phyloP scores from a whole-genome alignment of 179 eudicot species.

The Drosera spatulata region DNA sequence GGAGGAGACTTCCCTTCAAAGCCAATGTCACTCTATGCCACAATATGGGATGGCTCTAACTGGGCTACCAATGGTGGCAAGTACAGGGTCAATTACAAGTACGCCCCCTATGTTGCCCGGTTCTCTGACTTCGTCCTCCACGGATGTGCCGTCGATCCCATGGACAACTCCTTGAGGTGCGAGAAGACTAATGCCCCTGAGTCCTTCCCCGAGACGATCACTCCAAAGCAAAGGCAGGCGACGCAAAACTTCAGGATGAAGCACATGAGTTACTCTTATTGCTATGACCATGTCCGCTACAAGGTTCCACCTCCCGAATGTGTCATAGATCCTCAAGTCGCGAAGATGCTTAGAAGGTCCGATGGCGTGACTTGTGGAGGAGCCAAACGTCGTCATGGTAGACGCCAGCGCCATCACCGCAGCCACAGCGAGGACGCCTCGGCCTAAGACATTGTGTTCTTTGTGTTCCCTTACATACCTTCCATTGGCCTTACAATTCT shows the following conservation, averaged over 20 bases:
- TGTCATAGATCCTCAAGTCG: slow-evolving; percentile 43
- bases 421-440: slow-evolving; percentile 21
- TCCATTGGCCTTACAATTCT: no score
- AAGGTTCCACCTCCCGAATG: slow-evolving; percentile 58
- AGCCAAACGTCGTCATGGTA: slow-evolving; percentile 26
- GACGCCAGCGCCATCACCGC: slow-evolving; percentile 32
- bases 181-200: slow-evolving; percentile 15
- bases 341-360: slow-evolving; percentile 46
- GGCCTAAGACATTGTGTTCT: slow-evolving; percentile 10
- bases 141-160: slow-evolving; percentile 76
- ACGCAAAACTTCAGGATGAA: slow-evolving; percentile 58
- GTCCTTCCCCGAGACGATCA: slow-evolving; percentile 25
- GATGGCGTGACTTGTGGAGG: slow-evolving; percentile 73
- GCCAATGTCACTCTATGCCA: slow-evolving; percentile 49
- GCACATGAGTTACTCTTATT: slow-evolving; percentile 82
- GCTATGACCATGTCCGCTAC: slow-evolving; percentile 64
- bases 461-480: no score
- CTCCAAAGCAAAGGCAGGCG: slow-evolving; percentile 32
- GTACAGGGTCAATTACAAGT: slow-evolving; percentile 71
- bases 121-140: slow-evolving; percentile 78
- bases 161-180: slow-evolving; percentile 34
- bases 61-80: slow-evolving; percentile 97
- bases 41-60: slow-evolving; percentile 57
- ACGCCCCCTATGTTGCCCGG: slow-evolving; percentile 72
- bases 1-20: slow-evolving; percentile 80